phyloP scores from a whole-genome alignment of 75 land plant species.

The Isoetes taiwanensis region DNA sequence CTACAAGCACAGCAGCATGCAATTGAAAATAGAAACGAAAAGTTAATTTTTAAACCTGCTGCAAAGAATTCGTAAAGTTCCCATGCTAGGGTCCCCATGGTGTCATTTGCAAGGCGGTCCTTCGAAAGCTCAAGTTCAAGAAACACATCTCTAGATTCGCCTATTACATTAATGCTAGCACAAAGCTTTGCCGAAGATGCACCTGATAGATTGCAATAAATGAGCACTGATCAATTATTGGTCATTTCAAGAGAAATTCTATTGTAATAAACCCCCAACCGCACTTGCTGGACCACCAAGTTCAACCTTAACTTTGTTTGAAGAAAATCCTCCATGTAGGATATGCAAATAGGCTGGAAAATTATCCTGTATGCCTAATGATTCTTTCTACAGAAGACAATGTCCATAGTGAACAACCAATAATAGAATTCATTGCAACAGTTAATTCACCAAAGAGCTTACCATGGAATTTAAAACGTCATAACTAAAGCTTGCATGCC shows the following conservation, averaged over 20 bases:
- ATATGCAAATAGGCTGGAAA: constrained; percentile 8
- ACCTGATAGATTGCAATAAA: too few relatives aligned
- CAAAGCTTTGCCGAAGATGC: not conserved
- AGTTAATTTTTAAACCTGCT: not conserved
- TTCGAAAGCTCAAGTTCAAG: constrained; percentile 1
- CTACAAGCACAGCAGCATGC: too few relatives aligned
- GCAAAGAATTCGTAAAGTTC: not conserved
- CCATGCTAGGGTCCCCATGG: constrained; percentile 5
- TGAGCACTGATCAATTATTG: too few relatives aligned
- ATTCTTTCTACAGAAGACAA: constrained; percentile 23
- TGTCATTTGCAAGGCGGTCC: not conserved
- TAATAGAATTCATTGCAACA: too few relatives aligned
- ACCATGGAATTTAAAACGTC: too few relatives aligned
- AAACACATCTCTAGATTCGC: not conserved
- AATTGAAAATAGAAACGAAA: not conserved
- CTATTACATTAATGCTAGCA: not conserved
- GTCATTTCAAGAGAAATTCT: too few relatives aligned
- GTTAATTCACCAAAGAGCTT: too few relatives aligned
- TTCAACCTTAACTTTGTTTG: constrained; percentile 11
- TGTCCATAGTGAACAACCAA: too few relatives aligned
- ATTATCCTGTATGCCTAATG: constrained; percentile 8
- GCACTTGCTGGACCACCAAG: constrained; percentile 25
- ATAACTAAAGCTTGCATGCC: too few relatives aligned
- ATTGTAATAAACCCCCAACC: too few relatives aligned
- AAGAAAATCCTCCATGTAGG: constrained; percentile 13